Evolutionary conservation across 1,139 yeast genomes (phyloP).

Genomic region (Zygosaccharomyces pseudobailii): DNA sequence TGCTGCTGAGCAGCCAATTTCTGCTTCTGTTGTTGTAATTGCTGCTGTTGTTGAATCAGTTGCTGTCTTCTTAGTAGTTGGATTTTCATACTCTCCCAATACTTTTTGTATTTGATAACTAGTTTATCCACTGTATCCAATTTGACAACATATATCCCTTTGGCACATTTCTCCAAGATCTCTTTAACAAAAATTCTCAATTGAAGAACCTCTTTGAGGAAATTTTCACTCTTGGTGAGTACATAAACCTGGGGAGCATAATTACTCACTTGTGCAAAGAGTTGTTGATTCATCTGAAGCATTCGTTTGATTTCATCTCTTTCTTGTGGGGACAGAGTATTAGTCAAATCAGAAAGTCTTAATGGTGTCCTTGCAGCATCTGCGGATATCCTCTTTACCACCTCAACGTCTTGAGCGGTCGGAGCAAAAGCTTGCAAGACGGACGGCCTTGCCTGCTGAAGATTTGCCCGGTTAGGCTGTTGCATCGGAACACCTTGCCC

Average conservation of each 20-base stretch:
- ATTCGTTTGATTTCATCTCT: slow-evolving; percentile 58
- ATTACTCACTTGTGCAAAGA: slow-evolving; percentile 66
- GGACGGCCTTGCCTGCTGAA: slow-evolving; percentile 15
- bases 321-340: slow-evolving; percentile 55
- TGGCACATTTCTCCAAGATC: slow-evolving; percentile 61
- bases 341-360: slow-evolving; percentile 61
- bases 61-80: slow-evolving; percentile 42
- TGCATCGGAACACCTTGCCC: slow-evolving; percentile 8
- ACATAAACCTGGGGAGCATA: slow-evolving; percentile 73
- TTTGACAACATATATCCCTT: slow-evolving; percentile 58
- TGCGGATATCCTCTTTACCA: slow-evolving; percentile 57
- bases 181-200: slow-evolving; percentile 75
- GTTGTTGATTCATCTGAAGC: slow-evolving; percentile 54
- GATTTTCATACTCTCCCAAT: slow-evolving; percentile 66
- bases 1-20: slow-evolving; percentile 20
- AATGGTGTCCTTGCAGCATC: slow-evolving; percentile 68
- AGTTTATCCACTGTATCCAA: slow-evolving; percentile 69
- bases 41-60: slow-evolving; percentile 34
- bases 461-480: slow-evolving; percentile 7
- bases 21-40: slow-evolving; percentile 24
- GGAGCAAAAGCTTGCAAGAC: slow-evolving; percentile 30
- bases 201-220: slow-evolving; percentile 70
- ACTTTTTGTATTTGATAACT: slow-evolving; percentile 65
- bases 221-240: slow-evolving; percentile 67
- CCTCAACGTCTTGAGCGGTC: slow-evolving; percentile 48